These are phyloP conservation scores for Populus hybrid DNA, from an alignment of 441 rosid species.

Conservation along the genomic window DNA sequence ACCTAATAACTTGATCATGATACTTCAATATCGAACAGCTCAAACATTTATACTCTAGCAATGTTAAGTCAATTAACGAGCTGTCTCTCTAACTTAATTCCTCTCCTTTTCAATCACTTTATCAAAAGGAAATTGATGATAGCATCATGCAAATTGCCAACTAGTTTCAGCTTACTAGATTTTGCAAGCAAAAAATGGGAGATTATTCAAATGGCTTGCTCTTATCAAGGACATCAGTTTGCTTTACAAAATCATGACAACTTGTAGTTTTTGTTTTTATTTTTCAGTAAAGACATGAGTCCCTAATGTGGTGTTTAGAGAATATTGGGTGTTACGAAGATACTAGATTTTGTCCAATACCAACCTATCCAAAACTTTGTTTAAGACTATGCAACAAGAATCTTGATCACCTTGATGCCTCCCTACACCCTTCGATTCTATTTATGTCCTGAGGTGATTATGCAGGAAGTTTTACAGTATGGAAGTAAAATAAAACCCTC, in stretches of 20 bases:
- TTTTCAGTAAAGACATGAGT: background rate
- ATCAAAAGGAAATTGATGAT: no score
- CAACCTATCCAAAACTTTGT: background rate
- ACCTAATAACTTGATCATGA: background rate
- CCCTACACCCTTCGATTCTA: background rate
- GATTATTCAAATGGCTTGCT: background rate
- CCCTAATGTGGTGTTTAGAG: background rate
- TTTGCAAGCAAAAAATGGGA: background rate
- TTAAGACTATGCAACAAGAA: slow-evolving; percentile 19
- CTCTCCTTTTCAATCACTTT: no score
- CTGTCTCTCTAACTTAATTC: background rate
- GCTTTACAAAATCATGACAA: background rate
- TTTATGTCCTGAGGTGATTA: background rate
- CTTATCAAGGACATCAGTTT: background rate
- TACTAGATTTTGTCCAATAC: slow-evolving; percentile 32
- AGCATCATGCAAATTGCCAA: background rate
- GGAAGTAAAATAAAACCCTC: background rate
- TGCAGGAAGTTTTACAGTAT: background rate
- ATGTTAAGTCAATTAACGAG: background rate
- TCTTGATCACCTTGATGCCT: slow-evolving; percentile 29
- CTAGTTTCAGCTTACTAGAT: background rate
- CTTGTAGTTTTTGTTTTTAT: background rate
- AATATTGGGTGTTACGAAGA: slow-evolving; percentile 15
- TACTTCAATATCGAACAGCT: background rate
- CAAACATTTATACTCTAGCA: background rate